A percentile compares a stretch with the other conserved stretches of the same genome.
Conservation (phyloP, 345 rosid species). For the Salix arbutifolia region DNA sequence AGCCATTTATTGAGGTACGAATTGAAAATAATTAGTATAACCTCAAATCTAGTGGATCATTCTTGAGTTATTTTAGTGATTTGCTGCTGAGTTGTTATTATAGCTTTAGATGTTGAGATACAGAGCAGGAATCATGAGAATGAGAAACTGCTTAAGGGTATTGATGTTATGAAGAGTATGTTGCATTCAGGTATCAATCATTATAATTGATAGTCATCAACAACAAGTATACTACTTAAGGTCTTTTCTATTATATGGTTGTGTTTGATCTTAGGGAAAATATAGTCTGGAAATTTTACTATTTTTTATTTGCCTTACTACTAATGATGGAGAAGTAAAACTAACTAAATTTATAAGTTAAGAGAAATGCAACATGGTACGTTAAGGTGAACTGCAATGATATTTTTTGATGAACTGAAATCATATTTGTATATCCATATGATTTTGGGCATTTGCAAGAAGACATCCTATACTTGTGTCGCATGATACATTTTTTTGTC, state of each 20-base stretch:
- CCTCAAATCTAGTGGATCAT: no score
- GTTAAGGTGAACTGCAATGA: no score
- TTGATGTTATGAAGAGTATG: slow-evolving; percentile 28
- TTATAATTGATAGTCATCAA: not conserved
- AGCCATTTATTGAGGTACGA: no score
- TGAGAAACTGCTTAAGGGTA: slow-evolving; percentile 32
- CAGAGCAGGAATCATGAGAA: slow-evolving; percentile 32
- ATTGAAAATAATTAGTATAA: no score
- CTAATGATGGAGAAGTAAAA: not conserved
- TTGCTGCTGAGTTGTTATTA: no score
- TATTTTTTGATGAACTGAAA: no score
- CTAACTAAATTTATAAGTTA: not conserved
- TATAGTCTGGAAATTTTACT: not conserved
- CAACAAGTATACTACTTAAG: slow-evolving; percentile 2
- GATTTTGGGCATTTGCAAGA: not conserved
- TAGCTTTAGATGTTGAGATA: no score
- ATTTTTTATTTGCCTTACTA: not conserved
- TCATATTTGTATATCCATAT: not conserved
- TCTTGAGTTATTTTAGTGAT: no score
- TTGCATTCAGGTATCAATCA: slow-evolving; percentile 7
- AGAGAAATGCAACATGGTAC: not conserved
- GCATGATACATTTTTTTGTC: not conserved
- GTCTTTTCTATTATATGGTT: no score
- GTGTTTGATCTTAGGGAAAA: not conserved
- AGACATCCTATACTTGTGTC: not conserved